Conservation (phyloP, 1,139 yeast genomes). For the Lodderomyces margitis region DNA sequence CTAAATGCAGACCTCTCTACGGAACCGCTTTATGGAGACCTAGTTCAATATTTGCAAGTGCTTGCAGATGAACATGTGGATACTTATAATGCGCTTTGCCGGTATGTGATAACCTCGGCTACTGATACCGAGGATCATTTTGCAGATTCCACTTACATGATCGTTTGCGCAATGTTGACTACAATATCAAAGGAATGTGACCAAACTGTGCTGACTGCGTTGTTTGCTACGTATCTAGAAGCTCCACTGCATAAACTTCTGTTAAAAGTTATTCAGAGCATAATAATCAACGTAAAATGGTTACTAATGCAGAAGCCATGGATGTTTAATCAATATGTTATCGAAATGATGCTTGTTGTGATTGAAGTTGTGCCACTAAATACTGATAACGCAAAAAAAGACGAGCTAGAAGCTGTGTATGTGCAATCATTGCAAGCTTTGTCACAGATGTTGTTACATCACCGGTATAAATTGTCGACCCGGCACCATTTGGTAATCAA, state of each 20-base stretch:
- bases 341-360: constrained; percentile 39
- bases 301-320: constrained; percentile 51
- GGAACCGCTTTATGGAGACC: neutral
- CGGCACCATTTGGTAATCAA: constrained; percentile 68
- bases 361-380: constrained; percentile 7
- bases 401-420: constrained; percentile 25
- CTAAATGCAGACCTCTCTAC: neutral
- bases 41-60: neutral
- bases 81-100: neutral
- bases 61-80: neutral
- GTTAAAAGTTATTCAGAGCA: neutral
- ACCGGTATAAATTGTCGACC: constrained; percentile 65
- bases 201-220: neutral
- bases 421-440: constrained; percentile 40
- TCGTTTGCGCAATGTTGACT: constrained; percentile 8
- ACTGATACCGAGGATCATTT: neutral
- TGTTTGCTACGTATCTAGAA: constrained; percentile 6
- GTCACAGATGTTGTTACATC: constrained; percentile 60
- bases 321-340: constrained; percentile 64
- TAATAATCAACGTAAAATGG: constrained; percentile 27
- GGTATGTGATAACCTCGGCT: neutral
- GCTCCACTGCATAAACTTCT: neutral
- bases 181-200: constrained; percentile 10
- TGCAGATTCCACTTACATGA: neutral
- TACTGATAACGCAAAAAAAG: constrained; percentile 2